Evolutionary conservation across 345 rosid species (phyloP), one percentile per base, ranked within the genome.

Genomic region (Excoecaria agallocha): DNA sequence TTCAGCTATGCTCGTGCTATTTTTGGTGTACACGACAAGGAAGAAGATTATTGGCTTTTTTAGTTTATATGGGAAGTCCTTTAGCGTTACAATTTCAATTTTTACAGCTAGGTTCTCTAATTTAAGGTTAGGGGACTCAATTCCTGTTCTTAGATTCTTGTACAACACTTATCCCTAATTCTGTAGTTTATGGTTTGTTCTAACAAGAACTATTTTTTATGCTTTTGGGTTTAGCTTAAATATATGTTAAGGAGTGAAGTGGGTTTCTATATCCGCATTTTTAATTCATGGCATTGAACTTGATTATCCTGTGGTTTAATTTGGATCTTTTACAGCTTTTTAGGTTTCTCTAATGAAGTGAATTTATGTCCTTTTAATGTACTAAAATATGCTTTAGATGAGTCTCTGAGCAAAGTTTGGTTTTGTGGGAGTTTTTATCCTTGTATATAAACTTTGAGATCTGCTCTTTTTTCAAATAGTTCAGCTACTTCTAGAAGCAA

Each of bases 401-500:
- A 54, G 72, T 70, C 38, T 77, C 54, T 22, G 52, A 48, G 35
- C 49, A 11, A 46, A 8, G 45, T 72, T 52, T 37, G 76, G 71
- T 76, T 66, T 65, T 39, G 3, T 71, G 58, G 79, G 65, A 57
- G 46, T n/a, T 63, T 78, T 68, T 64, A 74, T 83, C 66, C 17
- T 55, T 45, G 65, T 68, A 25, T 57, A 71, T 39, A 69, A 57
- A 15, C 60, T 48, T 71, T 66, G 63, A 79, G 82, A 37, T 78
- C 89, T 59, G 70, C 67, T 45, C 70, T 83, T 70, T 38, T 82
- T 76, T 56, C 78, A 45, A 77, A 71, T 76, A 71, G 64, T 72
- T 71, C 80, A 49, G 57, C 84, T 62, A 35, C 57, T 67, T 74
- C 82, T 41, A 84, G 85, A 66, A 77, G 77, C 65, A 72, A 68